Percentiles rank a stretch among this genome's conserved stretches.
These are phyloP conservation scores for Mycena amicta DNA, from an alignment of 768 basidiomycete species.

Conservation along the genomic window DNA sequence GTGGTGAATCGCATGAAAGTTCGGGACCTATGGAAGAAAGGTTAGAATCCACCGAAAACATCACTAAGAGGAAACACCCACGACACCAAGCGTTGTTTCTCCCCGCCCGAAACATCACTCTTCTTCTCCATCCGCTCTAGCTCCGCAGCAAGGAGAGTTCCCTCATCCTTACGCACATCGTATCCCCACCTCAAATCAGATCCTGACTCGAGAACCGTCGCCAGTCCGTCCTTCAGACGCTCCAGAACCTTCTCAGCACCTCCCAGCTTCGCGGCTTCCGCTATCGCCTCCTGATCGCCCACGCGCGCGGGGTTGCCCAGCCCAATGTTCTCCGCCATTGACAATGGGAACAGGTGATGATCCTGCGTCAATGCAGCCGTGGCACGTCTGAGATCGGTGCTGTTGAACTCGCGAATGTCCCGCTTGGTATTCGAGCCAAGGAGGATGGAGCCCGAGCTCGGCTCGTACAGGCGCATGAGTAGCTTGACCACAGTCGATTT, in stretches of 20 bases:
- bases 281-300: constrained; percentile 13
- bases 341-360: constrained; percentile 39
- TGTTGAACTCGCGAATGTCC: constrained; percentile 33
- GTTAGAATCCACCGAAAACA: no score
- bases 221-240: constrained; percentile 14
- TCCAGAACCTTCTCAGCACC: constrained; percentile 24
- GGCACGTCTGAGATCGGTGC: constrained; percentile 35
- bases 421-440: constrained; percentile 34
- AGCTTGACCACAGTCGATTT: constrained; percentile 49
- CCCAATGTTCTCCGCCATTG: constrained; percentile 44
- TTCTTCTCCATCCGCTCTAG: constrained; percentile 34
- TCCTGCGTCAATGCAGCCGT: constrained; percentile 49
- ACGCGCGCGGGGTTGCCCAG: constrained; percentile 32
- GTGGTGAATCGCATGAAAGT: constrained; percentile 53
- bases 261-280: constrained; percentile 31
- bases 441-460: constrained; percentile 37
- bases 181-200: constrained; percentile 2
- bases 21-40: no score
- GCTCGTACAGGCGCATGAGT: constrained; percentile 37
- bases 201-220: constrained; percentile 18
- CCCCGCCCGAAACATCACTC: constrained; percentile 41
- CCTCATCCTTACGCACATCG: constrained; percentile 13
- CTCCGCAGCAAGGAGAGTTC: constrained; percentile 26
- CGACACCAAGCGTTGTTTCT: constrained; percentile 54
- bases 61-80: no score